Percentiles rank a stretch among this genome's conserved stretches.
These are phyloP conservation scores for Starmerella tilneyi DNA, from an alignment of 805 yeast species.

Conservation along the genomic window DNA sequence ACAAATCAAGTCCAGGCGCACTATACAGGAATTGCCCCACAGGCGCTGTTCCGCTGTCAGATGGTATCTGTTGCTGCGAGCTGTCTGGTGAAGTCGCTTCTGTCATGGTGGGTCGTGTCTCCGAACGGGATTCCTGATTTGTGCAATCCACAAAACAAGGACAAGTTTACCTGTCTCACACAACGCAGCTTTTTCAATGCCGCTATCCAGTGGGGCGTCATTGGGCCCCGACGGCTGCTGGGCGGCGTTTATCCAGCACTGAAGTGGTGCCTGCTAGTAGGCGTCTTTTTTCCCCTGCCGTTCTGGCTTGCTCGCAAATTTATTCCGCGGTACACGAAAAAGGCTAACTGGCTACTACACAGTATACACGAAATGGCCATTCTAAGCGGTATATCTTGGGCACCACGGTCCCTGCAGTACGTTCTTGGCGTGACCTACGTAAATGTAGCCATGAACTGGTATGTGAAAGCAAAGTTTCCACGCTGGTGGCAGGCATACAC, in stretches of 20 bases:
- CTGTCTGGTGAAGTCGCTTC: conserved; percentile 35
- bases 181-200: conserved; percentile 39
- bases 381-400: conserved; percentile 29
- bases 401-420: conserved; percentile 40
- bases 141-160: conserved; percentile 37
- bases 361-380: conserved; percentile 21
- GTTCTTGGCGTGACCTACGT: conserved; percentile 36
- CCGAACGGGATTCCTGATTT: conserved; percentile 33
- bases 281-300: conserved; percentile 30
- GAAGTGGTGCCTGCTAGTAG: conserved; percentile 55
- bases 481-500: conserved; percentile 48
- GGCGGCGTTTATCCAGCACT: conserved; percentile 50
- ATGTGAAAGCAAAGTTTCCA: conserved; percentile 36
- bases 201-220: conserved; percentile 47
- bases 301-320: conserved; percentile 20
- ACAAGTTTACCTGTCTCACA: conserved; percentile 36
- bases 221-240: conserved; percentile 46
- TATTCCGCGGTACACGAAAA: conserved; percentile 15
- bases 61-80: conserved; percentile 36
- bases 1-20: conserved; percentile 45
- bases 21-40: conserved; percentile 36
- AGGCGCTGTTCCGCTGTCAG: conserved; percentile 35
- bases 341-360: conserved; percentile 19
- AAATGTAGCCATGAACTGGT: conserved; percentile 38
- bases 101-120: conserved; percentile 36